Base-by-base conservation (phyloP, 305 asterid species). In the Nicotiana rustica region DNA sequence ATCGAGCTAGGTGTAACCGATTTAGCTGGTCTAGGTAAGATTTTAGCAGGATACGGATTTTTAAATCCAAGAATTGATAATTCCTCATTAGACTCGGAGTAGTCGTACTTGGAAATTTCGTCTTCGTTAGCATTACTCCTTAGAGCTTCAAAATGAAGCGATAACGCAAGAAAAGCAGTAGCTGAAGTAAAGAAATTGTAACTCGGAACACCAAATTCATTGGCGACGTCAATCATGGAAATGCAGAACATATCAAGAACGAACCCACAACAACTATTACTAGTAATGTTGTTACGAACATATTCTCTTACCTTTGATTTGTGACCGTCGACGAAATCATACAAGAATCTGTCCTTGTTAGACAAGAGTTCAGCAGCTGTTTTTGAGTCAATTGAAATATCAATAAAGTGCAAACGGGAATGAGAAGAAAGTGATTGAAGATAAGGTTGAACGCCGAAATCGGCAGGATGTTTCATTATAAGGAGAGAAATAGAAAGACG, bases 191-290 rank as follows among this genome's bases (percentile, higher is more conserved):
- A 87, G 82, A 82, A 84, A 2, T 87, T n/a, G 17, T 88, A 92
- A 13, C 88, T 59, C 0, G 92, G 91, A 44, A 84, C 78, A 1
- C 81, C 73, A 21, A 89, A 81, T 18, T 88, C 93, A 10, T 90
- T 65, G 0, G 89, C 92, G 3, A 90, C 86, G 6, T 89, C 92
- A 17, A 88, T 85, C 92, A 92, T 86, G 35, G 85, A 1, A 0
- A 91, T 79, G 59, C 94, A 89, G 80, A 92, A 85, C 89, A 89
- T 86, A 68, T 92, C 96, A 14, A 92, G 15, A 0, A 90, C 87
- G 36, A 92, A 64, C 8, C 93, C 93, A 0, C 89, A 9, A 89
- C 31, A 79, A 35, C 7, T 41, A n/a, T 79, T 68, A 19, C 31
- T 21, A 18, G 60, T 4, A 64, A 35, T 49, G 14, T 82, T 25